Percentiles rank a stretch among this genome's conserved stretches.
These are phyloP conservation scores for Fusarium abutilonis DNA, from an alignment of 2,329 filamentous ascomycete species.

Conservation along the genomic window DNA sequence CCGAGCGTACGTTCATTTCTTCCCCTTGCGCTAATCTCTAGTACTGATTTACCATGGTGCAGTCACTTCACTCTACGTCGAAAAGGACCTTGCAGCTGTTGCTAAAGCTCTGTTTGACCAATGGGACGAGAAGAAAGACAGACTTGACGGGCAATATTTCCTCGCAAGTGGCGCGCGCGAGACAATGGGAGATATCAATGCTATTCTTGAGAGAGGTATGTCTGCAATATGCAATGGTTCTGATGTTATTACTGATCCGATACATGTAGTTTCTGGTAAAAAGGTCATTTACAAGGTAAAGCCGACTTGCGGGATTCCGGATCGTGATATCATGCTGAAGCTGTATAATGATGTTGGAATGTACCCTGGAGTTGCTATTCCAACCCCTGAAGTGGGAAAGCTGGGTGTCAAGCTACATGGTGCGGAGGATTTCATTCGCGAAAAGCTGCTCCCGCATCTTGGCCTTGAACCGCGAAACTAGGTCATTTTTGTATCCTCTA, in stretches of 20 bases:
- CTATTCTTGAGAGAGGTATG: constrained; percentile 16
- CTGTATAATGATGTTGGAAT: constrained; percentile 26
- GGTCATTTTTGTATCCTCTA: background rate
- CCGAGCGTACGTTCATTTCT: constrained; percentile 4
- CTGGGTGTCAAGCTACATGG: constrained; percentile 17
- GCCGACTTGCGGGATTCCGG: constrained; percentile 23
- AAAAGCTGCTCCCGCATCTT: constrained; percentile 21
- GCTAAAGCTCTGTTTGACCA: constrained; percentile 24
- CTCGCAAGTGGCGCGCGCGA: constrained; percentile 25
- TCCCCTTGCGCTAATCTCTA: background rate
- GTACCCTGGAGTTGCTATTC: constrained; percentile 23
- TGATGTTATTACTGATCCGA: background rate
- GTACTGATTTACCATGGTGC: background rate
- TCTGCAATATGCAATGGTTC: accelerated
- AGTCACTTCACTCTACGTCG: constrained; percentile 30
- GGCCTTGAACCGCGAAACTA: constrained; percentile 1
- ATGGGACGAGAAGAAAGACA: constrained; percentile 16
- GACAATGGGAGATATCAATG: constrained; percentile 27
- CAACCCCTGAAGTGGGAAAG: constrained; percentile 12
- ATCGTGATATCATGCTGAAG: constrained; percentile 27
- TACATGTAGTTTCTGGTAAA: constrained; percentile 16
- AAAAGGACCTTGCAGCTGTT: constrained; percentile 22
- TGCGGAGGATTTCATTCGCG: constrained; percentile 17
- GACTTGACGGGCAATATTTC: constrained; percentile 21
- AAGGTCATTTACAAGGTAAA: constrained; percentile 25